Percentiles rank a stretch among this genome's conserved stretches.
phyloP scores from a whole-genome alignment of 1,284 basidiomycete genomes.

The Cutaneotrichosporon dermatis region DNA sequence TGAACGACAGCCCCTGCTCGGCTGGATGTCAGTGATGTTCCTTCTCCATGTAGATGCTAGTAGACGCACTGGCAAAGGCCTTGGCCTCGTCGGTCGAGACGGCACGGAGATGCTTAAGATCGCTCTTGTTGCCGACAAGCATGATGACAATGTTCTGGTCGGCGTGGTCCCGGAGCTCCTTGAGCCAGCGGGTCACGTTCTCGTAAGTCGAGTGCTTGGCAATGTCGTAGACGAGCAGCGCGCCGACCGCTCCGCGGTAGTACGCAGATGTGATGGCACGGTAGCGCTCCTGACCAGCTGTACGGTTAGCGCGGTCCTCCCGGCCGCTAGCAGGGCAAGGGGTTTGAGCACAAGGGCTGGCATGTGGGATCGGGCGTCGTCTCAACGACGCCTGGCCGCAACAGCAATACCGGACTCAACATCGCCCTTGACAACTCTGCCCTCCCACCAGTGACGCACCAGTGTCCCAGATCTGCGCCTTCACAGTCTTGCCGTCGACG shows the following conservation, averaged over 20 bases:
- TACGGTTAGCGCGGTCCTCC: neutral
- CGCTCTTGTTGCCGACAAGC: slow-evolving; percentile 94
- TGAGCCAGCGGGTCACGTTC: slow-evolving; percentile 96
- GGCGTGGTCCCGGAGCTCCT: slow-evolving; percentile 92
- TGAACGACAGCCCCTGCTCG: slow-evolving; percentile 86
- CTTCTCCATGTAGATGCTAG: neutral
- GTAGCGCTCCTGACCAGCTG: slow-evolving; percentile 97
- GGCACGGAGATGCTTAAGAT: slow-evolving; percentile 93
- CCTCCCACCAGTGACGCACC: slow-evolving; percentile 53
- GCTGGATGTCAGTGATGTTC: slow-evolving; percentile 45
- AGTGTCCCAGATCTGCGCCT: slow-evolving; percentile 99
- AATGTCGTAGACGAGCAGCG: slow-evolving; percentile 87
- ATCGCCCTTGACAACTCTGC: too few relatives aligned
- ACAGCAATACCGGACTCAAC: too few relatives aligned
- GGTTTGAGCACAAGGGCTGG: neutral
- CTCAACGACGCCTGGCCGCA: too few relatives aligned
- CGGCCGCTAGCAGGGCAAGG: neutral
- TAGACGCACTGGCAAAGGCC: slow-evolving; percentile 67
- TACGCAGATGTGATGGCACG: slow-evolving; percentile 98
- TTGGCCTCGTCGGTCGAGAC: slow-evolving; percentile 92
- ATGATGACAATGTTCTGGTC: slow-evolving; percentile 92
- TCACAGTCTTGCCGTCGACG: slow-evolving; percentile 94
- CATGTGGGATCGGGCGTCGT: too few relatives aligned
- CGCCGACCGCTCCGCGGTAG: slow-evolving; percentile 96
- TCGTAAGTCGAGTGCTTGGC: slow-evolving; percentile 93